phyloP scores from a whole-genome alignment of 1,284 basidiomycete species.

The Tausonia pullulans region DNA sequence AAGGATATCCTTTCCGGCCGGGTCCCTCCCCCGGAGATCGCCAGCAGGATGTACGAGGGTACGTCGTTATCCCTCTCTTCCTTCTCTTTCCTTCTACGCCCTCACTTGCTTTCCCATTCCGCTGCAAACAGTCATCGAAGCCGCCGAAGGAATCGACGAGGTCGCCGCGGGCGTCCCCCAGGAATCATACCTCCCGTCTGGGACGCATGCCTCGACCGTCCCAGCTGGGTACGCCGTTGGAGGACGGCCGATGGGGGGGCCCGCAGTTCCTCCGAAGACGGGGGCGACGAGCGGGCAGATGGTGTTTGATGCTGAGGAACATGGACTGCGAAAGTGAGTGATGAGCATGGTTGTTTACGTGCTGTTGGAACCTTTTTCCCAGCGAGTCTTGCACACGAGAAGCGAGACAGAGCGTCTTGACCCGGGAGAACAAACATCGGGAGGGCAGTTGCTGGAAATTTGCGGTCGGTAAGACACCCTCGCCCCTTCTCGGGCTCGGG shows the following conservation, averaged over 20 bases:
- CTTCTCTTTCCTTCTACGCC: neutral
- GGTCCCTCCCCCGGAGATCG: slow-evolving; percentile 92
- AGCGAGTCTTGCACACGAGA: neutral
- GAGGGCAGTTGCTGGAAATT: neutral
- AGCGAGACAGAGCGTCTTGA: neutral
- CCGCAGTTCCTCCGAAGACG: neutral
- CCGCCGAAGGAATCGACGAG: slow-evolving; percentile 42
- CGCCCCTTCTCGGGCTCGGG: neutral
- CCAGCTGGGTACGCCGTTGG: neutral
- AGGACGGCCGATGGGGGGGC: neutral
- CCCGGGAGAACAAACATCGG: neutral
- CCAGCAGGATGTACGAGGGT: slow-evolving; percentile 40
- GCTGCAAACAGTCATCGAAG: slow-evolving; percentile 89
- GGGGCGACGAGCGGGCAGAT: neutral
- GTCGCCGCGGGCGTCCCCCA: slow-evolving; percentile 53
- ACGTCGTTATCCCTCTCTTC: neutral
- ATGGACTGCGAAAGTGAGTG: neutral
- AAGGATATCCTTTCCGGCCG: slow-evolving; percentile 79
- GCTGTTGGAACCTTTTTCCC: neutral
- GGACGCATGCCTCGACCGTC: neutral
- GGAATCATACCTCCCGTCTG: slow-evolving; percentile 59
- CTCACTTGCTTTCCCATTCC: slow-evolving; percentile 25
- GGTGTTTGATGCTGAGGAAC: slow-evolving; percentile 3
- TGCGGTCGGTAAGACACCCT: neutral
- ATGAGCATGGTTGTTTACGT: neutral